Conservation (phyloP, 108 stramenopile genomes). For the Aurantiochytrium sp. region DNA sequence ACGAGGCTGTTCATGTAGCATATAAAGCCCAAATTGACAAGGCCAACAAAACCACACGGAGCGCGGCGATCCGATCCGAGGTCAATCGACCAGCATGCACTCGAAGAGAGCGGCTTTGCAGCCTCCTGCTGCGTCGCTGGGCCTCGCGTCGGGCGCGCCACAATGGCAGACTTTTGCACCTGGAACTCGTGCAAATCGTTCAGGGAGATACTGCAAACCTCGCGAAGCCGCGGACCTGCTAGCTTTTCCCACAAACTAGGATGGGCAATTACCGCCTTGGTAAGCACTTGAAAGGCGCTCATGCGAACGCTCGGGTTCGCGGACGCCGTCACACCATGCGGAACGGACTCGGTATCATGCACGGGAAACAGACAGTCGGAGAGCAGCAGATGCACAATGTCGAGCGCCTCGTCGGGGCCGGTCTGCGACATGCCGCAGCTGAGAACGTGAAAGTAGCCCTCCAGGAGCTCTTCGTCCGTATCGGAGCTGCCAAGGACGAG, state of each 20-base stretch:
- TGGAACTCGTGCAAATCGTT: not conserved
- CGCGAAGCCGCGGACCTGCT: not conserved
- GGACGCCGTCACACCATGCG: not conserved
- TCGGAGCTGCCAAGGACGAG: not conserved
- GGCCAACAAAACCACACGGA: conserved; percentile 64
- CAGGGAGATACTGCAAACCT: not conserved
- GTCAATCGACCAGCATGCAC: not conserved
- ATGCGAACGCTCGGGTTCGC: not conserved
- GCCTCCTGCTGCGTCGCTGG: not conserved
- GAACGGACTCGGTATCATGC: not conserved
- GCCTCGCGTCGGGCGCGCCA: not conserved
- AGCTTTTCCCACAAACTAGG: not conserved
- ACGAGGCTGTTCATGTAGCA: conserved; percentile 90
- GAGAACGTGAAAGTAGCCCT: not conserved
- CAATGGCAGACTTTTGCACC: not conserved
- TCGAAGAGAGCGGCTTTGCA: not conserved
- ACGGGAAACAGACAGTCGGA: not conserved
- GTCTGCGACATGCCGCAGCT: not conserved
- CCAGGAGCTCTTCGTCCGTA: not conserved
- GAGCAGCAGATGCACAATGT: not conserved
- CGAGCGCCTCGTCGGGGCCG: not conserved
- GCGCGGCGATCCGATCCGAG: not conserved
- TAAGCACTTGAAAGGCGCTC: not conserved
- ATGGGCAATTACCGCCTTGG: not conserved
- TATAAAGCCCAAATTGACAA: conserved; percentile 90